Conservation (phyloP, 352 stramenopile genomes). For the Phytopythium vexans region DNA sequence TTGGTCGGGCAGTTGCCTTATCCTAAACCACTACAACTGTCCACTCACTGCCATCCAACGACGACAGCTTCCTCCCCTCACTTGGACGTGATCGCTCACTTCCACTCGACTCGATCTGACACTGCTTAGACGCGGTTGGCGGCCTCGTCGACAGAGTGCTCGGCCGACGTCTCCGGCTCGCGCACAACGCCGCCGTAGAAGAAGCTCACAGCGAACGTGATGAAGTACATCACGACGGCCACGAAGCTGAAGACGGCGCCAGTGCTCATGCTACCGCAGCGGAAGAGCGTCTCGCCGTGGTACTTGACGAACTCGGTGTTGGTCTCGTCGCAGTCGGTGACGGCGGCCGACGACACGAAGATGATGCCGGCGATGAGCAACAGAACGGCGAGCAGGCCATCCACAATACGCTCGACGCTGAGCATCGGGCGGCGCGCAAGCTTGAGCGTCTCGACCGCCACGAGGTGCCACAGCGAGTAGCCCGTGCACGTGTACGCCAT, state of each 20-base stretch:
- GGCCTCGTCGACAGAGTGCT: not conserved
- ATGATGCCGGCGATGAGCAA: constrained; percentile 33
- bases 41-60: not conserved
- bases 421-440: constrained; percentile 27
- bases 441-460: constrained; percentile 35
- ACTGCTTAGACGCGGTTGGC: constrained; percentile 3
- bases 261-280: constrained; percentile 37
- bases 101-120: not conserved
- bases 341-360: constrained; percentile 26
- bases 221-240: constrained; percentile 23
- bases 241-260: constrained; percentile 41
- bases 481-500: constrained; percentile 35
- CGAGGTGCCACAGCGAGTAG: constrained; percentile 44
- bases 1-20: too few relatives aligned
- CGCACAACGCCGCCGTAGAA: constrained; percentile 12
- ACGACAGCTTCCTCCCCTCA: not conserved
- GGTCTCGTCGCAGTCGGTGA: constrained; percentile 28
- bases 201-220: constrained; percentile 33
- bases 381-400: constrained; percentile 23
- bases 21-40: too few relatives aligned
- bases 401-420: constrained; percentile 27
- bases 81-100: not conserved
- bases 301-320: constrained; percentile 26
- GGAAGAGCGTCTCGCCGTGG: constrained; percentile 30
- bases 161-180: not conserved